These are phyloP conservation scores for Didymella keratinophila DNA, from an alignment of 2,329 filamentous ascomycete genomes.

Conservation along the genomic window DNA sequence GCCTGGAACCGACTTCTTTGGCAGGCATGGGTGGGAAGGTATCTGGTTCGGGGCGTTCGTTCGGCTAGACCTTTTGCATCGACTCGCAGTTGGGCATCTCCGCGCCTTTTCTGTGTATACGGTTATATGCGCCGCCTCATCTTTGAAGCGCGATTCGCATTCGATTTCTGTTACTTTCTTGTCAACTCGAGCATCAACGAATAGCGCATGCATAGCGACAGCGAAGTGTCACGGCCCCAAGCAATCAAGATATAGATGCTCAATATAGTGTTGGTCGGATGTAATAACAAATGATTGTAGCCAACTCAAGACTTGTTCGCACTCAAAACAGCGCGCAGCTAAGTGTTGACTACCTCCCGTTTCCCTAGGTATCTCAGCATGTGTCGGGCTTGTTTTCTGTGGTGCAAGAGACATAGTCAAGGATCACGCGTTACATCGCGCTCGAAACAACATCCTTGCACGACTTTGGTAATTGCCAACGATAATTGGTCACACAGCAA, in stretches of 20 bases:
- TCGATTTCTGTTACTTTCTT: conserved; percentile 2
- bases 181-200: not conserved
- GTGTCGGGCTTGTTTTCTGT: too few relatives aligned
- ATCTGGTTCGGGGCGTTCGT: conserved; percentile 18
- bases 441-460: conserved; percentile 25
- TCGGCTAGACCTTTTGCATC: conserved; percentile 18
- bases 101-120: conserved; percentile 15
- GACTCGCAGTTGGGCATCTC: conserved; percentile 15
- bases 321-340: too few relatives aligned
- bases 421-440: conserved; percentile 1
- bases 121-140: conserved; percentile 9
- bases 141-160: conserved; percentile 10
- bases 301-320: too few relatives aligned
- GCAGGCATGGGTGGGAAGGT: conserved; percentile 16
- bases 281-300: too few relatives aligned
- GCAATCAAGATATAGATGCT: conserved; percentile 4
- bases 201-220: conserved; percentile 19
- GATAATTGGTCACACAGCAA: conserved; percentile 33
- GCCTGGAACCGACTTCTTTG: conserved; percentile 20
- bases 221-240: conserved; percentile 8
- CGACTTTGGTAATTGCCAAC: conserved; percentile 26
- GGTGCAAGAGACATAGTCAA: not conserved
- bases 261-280: not conserved
- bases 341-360: too few relatives aligned
- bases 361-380: too few relatives aligned